phyloP scores from a whole-genome alignment of 768 basidiomycete genomes.

The Suillus variegatus region DNA sequence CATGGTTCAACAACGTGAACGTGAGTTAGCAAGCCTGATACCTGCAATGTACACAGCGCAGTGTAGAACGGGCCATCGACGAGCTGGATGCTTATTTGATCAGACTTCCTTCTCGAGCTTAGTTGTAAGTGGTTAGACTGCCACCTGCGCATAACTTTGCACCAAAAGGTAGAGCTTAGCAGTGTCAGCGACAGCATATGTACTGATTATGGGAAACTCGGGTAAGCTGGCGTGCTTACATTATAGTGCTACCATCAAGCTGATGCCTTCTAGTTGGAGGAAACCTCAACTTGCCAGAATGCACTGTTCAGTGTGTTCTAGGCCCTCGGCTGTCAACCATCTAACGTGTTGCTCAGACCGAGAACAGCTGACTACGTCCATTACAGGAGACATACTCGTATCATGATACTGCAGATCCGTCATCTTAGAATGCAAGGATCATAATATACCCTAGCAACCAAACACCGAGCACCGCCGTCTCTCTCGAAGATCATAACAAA shows the following conservation, averaged over 20 bases:
- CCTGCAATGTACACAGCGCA: neutral
- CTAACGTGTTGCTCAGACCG: neutral
- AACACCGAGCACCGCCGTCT: neutral
- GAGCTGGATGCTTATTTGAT: neutral
- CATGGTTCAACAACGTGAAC: neutral
- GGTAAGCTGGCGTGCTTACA: too few species aligned
- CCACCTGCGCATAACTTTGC: too few species aligned
- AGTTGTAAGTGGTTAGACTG: too few species aligned
- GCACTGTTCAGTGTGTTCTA: neutral
- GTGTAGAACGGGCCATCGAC: neutral
- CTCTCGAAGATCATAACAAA: neutral
- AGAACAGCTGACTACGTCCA: neutral
- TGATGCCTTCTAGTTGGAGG: neutral
- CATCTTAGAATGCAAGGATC: neutral
- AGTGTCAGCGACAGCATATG: too few species aligned
- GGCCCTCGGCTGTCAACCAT: neutral
- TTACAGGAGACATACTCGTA: neutral
- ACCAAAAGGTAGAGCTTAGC: too few species aligned
- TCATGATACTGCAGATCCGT: neutral
- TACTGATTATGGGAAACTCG: too few species aligned
- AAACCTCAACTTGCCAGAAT: neutral
- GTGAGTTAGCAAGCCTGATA: neutral
- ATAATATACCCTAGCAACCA: neutral
- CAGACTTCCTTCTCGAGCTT: neutral
- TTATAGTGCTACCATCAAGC: neutral